Conservation (phyloP, 2,329 filamentous ascomycete species). For the Aureobasidium sp. region DNA sequence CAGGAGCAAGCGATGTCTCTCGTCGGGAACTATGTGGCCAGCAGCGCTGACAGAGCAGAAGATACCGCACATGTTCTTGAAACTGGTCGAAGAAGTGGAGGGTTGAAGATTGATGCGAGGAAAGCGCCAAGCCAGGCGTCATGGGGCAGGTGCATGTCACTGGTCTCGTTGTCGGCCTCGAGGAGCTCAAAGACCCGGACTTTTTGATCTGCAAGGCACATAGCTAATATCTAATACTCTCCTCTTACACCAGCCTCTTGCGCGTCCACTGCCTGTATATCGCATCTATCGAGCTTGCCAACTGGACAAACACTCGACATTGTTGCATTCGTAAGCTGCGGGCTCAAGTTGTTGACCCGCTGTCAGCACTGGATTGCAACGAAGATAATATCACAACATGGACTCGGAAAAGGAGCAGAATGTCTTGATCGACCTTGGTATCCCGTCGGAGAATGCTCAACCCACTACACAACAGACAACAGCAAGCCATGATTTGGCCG, state of each 20-base stretch:
- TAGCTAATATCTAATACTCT: background rate
- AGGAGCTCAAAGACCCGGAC: background rate
- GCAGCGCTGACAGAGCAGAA: constrained; percentile 27
- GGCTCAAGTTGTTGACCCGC: background rate
- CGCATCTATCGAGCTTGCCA: background rate
- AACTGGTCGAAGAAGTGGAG: background rate
- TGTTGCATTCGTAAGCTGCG: background rate
- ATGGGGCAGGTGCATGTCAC: background rate
- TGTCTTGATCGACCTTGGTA: constrained; percentile 8
- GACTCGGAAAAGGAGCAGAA: background rate
- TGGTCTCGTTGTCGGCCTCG: background rate
- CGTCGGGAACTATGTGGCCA: constrained; percentile 20
- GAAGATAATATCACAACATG: background rate
- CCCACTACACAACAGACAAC: background rate
- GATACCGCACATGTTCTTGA: constrained; percentile 29
- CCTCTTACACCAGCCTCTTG: background rate
- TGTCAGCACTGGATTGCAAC: constrained; percentile 1
- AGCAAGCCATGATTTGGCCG: background rate
- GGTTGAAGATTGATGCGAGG: background rate
- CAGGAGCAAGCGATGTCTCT: constrained; percentile 21
- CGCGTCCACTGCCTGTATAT: background rate
- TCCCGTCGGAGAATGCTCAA: background rate
- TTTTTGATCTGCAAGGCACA: background rate
- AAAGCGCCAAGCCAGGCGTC: constrained; percentile 7
- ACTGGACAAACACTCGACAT: background rate